Evolutionary conservation across 1,284 basidiomycete genomes (phyloP).

Genomic region (Sporisorium exsertum): DNA sequence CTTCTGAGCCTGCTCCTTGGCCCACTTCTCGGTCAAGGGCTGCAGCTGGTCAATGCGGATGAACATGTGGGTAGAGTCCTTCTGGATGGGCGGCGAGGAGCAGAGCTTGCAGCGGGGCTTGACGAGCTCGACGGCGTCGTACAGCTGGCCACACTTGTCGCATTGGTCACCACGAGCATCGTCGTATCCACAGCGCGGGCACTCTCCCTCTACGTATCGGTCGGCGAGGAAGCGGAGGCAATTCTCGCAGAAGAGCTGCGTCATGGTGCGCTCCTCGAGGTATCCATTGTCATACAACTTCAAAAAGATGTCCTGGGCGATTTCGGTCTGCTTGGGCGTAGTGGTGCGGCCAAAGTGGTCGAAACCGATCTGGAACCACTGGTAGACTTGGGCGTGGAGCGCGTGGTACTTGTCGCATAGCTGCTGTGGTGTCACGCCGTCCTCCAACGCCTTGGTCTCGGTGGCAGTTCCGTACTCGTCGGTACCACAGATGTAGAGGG

Average conservation of each 20-base stretch:
- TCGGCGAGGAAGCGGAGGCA: slow-evolving; percentile 67
- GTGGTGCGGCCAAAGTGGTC: slow-evolving; percentile 98
- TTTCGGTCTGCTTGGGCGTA: slow-evolving; percentile 85
- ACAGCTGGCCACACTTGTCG: slow-evolving; percentile 90
- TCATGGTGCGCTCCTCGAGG: slow-evolving; percentile 65
- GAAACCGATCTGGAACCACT: slow-evolving; percentile 93
- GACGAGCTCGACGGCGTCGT: slow-evolving; percentile 89
- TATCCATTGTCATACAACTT: slow-evolving; percentile 66
- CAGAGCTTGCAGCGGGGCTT: slow-evolving; percentile 93
- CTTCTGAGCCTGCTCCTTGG: slow-evolving; percentile 80
- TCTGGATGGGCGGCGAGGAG: slow-evolving; percentile 77
- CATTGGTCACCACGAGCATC: slow-evolving; percentile 99
- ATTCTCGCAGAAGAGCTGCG: slow-evolving; percentile 65
- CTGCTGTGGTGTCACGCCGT: slow-evolving; percentile 85
- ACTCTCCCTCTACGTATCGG: slow-evolving; percentile 67
- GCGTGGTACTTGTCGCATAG: slow-evolving; percentile 94
- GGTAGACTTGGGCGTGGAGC: slow-evolving; percentile 90
- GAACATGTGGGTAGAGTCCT: slow-evolving; percentile 90
- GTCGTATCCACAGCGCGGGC: slow-evolving; percentile 68
- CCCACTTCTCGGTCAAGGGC: slow-evolving; percentile 87
- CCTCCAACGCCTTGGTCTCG: slow-evolving; percentile 96
- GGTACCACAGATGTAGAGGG: slow-evolving; percentile 89
- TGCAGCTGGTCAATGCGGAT: slow-evolving; percentile 87
- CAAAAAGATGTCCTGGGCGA: slow-evolving; percentile 68
- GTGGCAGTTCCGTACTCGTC: slow-evolving; percentile 99